Evolutionary conservation across 768 basidiomycete species (phyloP).

Genomic region (Boletus subcaerulescens): DNA sequence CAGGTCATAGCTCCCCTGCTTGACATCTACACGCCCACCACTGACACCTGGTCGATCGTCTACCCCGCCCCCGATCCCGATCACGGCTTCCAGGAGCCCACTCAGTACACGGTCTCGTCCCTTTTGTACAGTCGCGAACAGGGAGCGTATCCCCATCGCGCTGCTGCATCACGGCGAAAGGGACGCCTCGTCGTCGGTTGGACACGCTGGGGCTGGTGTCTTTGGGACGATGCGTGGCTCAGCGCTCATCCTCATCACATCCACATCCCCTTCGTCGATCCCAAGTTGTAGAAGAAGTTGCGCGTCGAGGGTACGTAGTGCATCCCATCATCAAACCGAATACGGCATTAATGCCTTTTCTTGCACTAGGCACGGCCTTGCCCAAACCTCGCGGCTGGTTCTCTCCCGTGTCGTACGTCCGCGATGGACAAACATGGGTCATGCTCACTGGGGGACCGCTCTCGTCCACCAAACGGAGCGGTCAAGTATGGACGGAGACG

Average conservation of each 20-base stretch:
- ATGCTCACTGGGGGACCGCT: slow-evolving; percentile 42
- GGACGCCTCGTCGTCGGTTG: too few relatives aligned
- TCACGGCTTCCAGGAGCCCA: slow-evolving; percentile 21
- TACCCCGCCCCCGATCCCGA: slow-evolving; percentile 24
- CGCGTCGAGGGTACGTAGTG: slow-evolving; percentile 1
- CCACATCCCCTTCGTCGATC: not conserved
- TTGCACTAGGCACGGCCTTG: too few relatives aligned
- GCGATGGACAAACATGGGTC: slow-evolving; percentile 23
- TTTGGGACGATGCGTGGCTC: too few relatives aligned
- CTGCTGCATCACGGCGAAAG: too few relatives aligned
- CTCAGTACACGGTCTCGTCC: slow-evolving; percentile 8
- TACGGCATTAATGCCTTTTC: too few relatives aligned
- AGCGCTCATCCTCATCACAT: too few relatives aligned
- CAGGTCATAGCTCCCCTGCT: slow-evolving; percentile 19
- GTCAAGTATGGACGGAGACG: slow-evolving; percentile 40
- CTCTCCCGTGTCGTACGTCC: slow-evolving; percentile 27
- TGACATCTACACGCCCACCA: slow-evolving; percentile 34
- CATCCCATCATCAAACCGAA: not conserved
- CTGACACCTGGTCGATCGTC: slow-evolving; percentile 22
- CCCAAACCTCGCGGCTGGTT: slow-evolving; percentile 47
- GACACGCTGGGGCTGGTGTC: too few relatives aligned
- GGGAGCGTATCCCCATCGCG: too few relatives aligned
- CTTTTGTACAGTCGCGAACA: too few relatives aligned
- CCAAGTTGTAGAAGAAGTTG: slow-evolving; percentile 26
- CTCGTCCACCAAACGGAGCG: slow-evolving; percentile 40